A percentile compares a stretch with the other conserved stretches of the same genome.
These are phyloP conservation scores for Cyclospora cayetanensis DNA, from an alignment of 169 alveolate genomes.

Conservation along the genomic window DNA sequence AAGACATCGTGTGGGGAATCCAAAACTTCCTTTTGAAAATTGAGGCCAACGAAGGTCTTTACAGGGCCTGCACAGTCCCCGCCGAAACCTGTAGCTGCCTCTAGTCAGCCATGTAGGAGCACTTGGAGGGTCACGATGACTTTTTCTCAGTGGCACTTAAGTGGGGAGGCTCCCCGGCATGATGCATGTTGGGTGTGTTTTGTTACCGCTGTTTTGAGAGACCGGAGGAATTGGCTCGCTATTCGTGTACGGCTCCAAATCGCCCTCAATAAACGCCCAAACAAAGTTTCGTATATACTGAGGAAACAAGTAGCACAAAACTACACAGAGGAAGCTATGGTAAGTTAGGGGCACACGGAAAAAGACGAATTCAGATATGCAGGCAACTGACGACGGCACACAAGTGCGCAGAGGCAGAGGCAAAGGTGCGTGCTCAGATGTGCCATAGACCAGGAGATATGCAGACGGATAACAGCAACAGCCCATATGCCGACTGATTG, in stretches of 20 bases:
- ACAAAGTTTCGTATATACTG: slow-evolving; percentile 6
- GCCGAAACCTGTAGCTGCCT: background rate
- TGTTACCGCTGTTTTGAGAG: slow-evolving; percentile 25
- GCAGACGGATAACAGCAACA: no score
- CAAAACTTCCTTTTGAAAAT: background rate
- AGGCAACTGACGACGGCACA: no score
- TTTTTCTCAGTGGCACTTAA: background rate
- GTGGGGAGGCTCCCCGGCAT: background rate
- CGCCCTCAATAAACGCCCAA: background rate
- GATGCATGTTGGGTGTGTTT: background rate
- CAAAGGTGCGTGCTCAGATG: no score
- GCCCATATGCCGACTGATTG: background rate
- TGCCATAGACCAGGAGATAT: no score
- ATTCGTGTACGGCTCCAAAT: slow-evolving; percentile 27
- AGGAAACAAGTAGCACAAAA: background rate
- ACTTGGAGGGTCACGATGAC: background rate
- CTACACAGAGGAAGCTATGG: background rate
- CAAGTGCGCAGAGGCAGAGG: no score
- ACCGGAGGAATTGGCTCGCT: slow-evolving; percentile 49
- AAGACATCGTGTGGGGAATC: slow-evolving; percentile 15
- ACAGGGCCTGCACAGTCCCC: slow-evolving; percentile 28
- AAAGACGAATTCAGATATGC: no score
- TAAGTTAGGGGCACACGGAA: no score
- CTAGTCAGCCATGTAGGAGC: background rate
- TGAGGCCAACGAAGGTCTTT: slow-evolving; percentile 48